Percentiles rank a stretch among this genome's conserved stretches.
phyloP scores from a whole-genome alignment of 1,139 yeast genomes.

The Zygosaccharomyces pseudobailii region DNA sequence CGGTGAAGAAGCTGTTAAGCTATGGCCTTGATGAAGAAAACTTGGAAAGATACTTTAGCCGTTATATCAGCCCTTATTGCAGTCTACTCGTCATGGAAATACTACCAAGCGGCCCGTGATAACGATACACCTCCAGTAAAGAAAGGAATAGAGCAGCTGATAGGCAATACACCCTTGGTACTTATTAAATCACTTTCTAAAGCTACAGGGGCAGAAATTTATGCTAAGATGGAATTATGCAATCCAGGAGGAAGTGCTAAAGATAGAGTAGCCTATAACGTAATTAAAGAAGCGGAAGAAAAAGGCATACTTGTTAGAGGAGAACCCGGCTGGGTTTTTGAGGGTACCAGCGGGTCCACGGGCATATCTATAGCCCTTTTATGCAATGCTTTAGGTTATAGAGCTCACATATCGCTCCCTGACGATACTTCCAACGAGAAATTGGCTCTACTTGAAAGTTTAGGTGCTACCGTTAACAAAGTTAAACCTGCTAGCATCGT shows the following conservation, averaged over 20 bases:
- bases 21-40: background rate
- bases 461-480: constrained; percentile 83
- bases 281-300: constrained; percentile 63
- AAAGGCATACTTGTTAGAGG: constrained; percentile 50
- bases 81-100: constrained; percentile 14
- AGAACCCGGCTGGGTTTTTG: constrained; percentile 57
- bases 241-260: constrained; percentile 97
- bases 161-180: constrained; percentile 90
- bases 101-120: constrained; percentile 4
- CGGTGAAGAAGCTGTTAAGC: background rate
- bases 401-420: constrained; percentile 89
- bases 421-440: constrained; percentile 90
- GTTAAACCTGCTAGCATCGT: constrained; percentile 95
- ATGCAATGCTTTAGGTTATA: constrained; percentile 82
- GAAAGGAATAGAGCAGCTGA: constrained; percentile 54
- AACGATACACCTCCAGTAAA: constrained; percentile 15
- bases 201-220: constrained; percentile 74
- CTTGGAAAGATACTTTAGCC: constrained; percentile 18
- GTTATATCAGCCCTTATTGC: constrained; percentile 15
- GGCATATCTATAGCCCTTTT: constrained; percentile 90
- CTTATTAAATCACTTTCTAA: constrained; percentile 67
- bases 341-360: constrained; percentile 95
- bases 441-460: constrained; percentile 57
- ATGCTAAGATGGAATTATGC: constrained; percentile 76
- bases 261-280: constrained; percentile 86